Evolutionary conservation across 2,329 filamentous ascomycete species (phyloP).

Genomic region (Paracamarosporium sp.): DNA sequence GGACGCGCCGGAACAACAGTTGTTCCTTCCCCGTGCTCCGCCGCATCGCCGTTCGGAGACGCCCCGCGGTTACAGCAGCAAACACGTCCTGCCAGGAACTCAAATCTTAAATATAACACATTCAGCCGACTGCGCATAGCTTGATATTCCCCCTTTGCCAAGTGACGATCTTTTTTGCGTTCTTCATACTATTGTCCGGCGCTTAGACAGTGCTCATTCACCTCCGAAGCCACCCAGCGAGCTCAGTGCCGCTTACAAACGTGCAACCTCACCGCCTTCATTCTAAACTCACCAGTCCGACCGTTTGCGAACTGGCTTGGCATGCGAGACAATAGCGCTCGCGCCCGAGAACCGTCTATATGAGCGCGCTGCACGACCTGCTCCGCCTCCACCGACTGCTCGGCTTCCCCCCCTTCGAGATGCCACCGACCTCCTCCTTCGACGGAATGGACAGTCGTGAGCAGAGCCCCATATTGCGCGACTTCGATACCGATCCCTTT

Average conservation of each 20-base stretch:
- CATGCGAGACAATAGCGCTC: not conserved
- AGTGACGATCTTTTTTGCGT: not conserved
- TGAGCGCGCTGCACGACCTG: slow-evolving; percentile 7
- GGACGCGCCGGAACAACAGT: not conserved
- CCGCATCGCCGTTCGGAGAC: not conserved
- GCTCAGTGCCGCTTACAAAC: not conserved
- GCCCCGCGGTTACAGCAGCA: not conserved
- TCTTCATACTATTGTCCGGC: not conserved
- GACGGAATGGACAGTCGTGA: slow-evolving; percentile 27
- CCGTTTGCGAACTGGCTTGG: not conserved
- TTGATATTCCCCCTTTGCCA: not conserved
- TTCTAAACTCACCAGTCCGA: not conserved
- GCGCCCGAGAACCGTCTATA: not conserved
- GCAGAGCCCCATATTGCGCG: slow-evolving; percentile 29
- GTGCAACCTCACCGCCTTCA: not conserved
- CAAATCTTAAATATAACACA: not conserved
- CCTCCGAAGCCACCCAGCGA: not conserved
- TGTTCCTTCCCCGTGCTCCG: not conserved
- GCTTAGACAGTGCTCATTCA: not conserved
- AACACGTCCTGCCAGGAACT: not conserved
- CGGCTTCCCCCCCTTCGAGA: slow-evolving; percentile 23
- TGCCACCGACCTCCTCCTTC: slow-evolving; percentile 19
- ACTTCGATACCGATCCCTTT: slow-evolving; percentile 26
- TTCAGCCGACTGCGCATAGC: not conserved
- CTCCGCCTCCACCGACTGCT: slow-evolving; percentile 4